These are phyloP conservation scores for Quaeritorhiza haematococci DNA, from an alignment of 371 early-diverging fungal species.

Conservation along the genomic window DNA sequence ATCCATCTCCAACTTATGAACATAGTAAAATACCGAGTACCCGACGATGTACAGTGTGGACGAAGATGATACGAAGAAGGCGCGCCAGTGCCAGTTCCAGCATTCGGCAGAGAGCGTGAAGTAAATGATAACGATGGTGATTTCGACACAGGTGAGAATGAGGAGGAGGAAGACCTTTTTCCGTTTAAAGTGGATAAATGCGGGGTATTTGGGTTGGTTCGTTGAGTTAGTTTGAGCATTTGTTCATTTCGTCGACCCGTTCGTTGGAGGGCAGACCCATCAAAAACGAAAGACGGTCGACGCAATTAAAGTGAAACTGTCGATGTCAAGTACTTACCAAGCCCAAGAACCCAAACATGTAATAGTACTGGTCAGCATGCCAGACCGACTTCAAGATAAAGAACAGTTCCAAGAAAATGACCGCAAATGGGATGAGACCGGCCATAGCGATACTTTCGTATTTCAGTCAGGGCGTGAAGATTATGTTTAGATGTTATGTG, in stretches of 20 bases:
- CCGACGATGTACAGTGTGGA: slow-evolving; percentile 6
- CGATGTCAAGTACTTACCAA: neutral
- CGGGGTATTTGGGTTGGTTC: too few relatives aligned
- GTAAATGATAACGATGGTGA: slow-evolving; percentile 12
- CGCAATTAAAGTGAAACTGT: neutral
- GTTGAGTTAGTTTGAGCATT: too few relatives aligned
- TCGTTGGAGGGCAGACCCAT: too few relatives aligned
- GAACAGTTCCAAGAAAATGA: slow-evolving; percentile 7
- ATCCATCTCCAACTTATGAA: neutral
- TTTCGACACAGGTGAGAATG: slow-evolving; percentile 6
- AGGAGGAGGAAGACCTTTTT: slow-evolving; percentile 1
- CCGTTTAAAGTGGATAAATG: too few relatives aligned
- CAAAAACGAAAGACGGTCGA: too few relatives aligned
- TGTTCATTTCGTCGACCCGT: too few relatives aligned
- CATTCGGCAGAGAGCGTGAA: slow-evolving; percentile 10
- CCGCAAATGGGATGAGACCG: slow-evolving; percentile 9
- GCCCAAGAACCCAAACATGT: slow-evolving; percentile 14
- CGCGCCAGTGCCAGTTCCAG: slow-evolving; percentile 9
- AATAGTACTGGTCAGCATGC: slow-evolving; percentile 9
- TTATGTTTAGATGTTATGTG: neutral
- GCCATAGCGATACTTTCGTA: slow-evolving; percentile 1
- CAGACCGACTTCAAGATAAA: slow-evolving; percentile 11
- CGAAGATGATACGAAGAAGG: slow-evolving; percentile 3
- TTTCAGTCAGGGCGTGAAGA: too few relatives aligned
- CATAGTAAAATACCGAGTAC: slow-evolving; percentile 3